phyloP scores from a whole-genome alignment of 164 flowering plant species.

The Vitis amurensis region DNA sequence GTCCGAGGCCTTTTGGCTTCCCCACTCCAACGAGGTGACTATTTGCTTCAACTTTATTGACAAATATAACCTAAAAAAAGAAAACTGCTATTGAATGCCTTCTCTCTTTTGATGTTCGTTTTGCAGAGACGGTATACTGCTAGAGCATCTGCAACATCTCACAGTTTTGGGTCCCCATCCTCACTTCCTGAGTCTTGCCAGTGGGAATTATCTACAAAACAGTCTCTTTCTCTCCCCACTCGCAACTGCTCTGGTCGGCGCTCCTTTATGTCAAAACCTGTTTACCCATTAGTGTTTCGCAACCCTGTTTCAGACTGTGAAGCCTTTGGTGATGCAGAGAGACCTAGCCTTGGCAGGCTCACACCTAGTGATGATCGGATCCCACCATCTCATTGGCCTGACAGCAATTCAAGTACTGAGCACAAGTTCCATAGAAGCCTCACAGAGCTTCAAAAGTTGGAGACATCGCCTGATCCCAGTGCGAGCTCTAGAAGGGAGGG shows the following conservation, averaged over 20 bases:
- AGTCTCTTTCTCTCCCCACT: conserved; percentile 18
- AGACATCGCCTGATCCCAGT: conserved; percentile 41
- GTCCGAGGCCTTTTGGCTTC: conserved; percentile 25
- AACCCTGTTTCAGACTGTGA: conserved; percentile 48
- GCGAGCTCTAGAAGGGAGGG: conserved; percentile 49
- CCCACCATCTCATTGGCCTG: conserved; percentile 31
- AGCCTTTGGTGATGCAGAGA: conserved; percentile 22
- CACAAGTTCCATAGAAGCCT: conserved; percentile 36
- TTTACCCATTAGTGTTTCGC: conserved; percentile 41
- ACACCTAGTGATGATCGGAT: conserved; percentile 28
- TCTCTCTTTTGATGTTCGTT: conserved; percentile 1
- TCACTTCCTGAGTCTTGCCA: conserved; percentile 41
- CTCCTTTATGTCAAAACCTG: conserved; percentile 45
- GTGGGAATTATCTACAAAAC: conserved; percentile 36
- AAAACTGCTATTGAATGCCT: neutral
- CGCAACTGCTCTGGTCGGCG: conserved; percentile 34
- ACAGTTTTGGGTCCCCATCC: conserved; percentile 37
- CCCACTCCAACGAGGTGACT: conserved; percentile 33
- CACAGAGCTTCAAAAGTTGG: conserved; percentile 34
- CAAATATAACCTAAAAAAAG: too few species aligned
- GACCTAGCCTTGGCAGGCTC: conserved; percentile 24
- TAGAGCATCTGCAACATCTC: conserved; percentile 28
- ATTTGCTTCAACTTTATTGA: neutral
- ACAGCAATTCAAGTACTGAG: conserved; percentile 22
- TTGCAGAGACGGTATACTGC: conserved; percentile 29